These are phyloP conservation scores for Tulasnella calospora DNA, from an alignment of 768 basidiomycete genomes.

Conservation along the genomic window DNA sequence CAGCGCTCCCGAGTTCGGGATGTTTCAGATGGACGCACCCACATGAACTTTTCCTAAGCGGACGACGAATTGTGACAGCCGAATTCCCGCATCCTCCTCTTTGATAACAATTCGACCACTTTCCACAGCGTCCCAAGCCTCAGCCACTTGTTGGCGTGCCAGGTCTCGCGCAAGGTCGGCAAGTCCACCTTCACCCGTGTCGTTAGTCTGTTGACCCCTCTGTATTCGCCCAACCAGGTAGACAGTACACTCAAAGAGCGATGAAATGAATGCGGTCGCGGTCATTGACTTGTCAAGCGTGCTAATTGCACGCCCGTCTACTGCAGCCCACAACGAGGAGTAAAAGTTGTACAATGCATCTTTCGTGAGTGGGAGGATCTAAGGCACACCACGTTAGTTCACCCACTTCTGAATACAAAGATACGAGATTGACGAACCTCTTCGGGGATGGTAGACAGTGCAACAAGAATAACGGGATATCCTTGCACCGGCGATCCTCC, in stretches of 20 bases:
- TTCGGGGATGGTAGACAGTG: conserved; percentile 74
- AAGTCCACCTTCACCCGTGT: neutral
- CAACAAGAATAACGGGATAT: conserved; percentile 75
- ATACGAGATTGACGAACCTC: conserved; percentile 42
- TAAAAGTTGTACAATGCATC: conserved; percentile 52
- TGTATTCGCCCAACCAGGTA: conserved; percentile 53
- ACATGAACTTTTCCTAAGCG: conserved; percentile 32
- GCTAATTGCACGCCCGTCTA: conserved; percentile 61
- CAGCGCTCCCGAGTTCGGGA: neutral
- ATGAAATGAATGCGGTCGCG: conserved; percentile 57
- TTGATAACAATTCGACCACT: conserved; percentile 46
- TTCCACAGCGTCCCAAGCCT: conserved; percentile 49
- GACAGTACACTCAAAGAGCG: conserved; percentile 58
- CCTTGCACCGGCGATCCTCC: conserved; percentile 71
- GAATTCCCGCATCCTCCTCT: conserved; percentile 41
- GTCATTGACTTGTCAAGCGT: conserved; percentile 45
- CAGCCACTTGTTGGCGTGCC: conserved; percentile 41
- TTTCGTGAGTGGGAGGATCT: conserved; percentile 35
- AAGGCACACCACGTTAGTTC: conserved; percentile 32
- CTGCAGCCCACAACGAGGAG: conserved; percentile 74
- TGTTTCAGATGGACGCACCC: conserved; percentile 31
- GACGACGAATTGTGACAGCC: conserved; percentile 44
- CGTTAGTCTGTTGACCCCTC: conserved; percentile 31
- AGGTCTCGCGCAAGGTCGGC: neutral
- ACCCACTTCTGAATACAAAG: neutral